Evolutionary conservation across 2,329 filamentous ascomycete species (phyloP), one percentile per base, ranked within the genome.

Genomic region (Hypoxylon sp.): DNA sequence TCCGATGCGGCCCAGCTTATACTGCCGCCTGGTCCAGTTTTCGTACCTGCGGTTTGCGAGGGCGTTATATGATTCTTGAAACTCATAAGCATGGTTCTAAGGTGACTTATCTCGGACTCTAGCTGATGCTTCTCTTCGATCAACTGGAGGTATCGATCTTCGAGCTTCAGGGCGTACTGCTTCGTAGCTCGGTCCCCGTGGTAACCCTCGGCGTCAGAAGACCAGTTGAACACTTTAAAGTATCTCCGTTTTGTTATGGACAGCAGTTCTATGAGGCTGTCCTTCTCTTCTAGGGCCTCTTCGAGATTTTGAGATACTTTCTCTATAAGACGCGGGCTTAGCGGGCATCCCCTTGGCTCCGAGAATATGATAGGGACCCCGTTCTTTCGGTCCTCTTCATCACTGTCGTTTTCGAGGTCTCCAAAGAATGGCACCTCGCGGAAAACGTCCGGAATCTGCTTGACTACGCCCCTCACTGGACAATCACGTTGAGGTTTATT

Each of bases 331-430:
- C 30, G 37, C 4, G 39, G 15, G 8, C 17, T 62, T 22, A 62
- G 26, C 17, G 41, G 10, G 20, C 50, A 34, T 4, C 62, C 58
- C 1, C 19, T 39, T 32, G 44, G 28, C 39, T 49, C 44, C 7
- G 13, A 32, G 17, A 58, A 11, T 28, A 26, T 43, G 2, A 55
- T 52, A 11, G 54, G 58, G 11, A 65, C 54, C 8, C 46, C 53
- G 10, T 61, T 62, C 43, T 44, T 41, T 11, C 39, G 44, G 17
- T 65, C 58, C 37, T 59, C 62, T 19, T 55, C 58, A 5, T 65
- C 62, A 17, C 58, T 65, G n/a, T 65, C 58, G 7, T 51, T 59
- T 4, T 59, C 58, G 7, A 55, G 53, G 4, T 52, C 47, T 8
- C 26, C 24, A 22, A 11, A 2, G 7, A 5, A 8, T 39, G 20